phyloP scores from a whole-genome alignment of 2,329 filamentous ascomycete species.

The Exophiala spinifera region DNA sequence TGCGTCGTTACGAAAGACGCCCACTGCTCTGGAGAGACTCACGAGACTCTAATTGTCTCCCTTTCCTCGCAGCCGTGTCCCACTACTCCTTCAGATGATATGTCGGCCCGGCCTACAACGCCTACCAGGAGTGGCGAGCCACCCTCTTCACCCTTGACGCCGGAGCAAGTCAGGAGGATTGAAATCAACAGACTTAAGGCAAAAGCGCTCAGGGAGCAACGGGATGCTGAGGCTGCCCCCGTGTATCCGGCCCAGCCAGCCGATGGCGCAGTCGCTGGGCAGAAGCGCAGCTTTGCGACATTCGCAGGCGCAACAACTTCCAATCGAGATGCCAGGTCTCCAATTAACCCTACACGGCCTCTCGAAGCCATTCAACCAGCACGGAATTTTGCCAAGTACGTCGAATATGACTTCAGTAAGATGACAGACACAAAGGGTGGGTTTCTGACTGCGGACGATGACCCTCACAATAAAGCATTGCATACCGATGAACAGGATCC shows the following conservation, averaged over 20 bases:
- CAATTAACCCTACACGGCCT: constrained; percentile 35
- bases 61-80: background rate
- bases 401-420: constrained; percentile 96
- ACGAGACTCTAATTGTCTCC: too few species aligned
- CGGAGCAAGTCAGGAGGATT: constrained; percentile 62
- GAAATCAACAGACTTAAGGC: constrained; percentile 85
- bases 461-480: constrained; percentile 80
- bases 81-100: background rate
- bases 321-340: constrained; percentile 64
- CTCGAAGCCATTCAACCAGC: constrained; percentile 65
- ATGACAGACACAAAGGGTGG: constrained; percentile 98
- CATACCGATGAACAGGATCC: constrained; percentile 57
- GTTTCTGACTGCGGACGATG: constrained; percentile 85
- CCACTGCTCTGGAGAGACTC: too few species aligned
- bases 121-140: constrained; percentile 40
- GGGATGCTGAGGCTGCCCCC: constrained; percentile 57
- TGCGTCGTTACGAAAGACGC: too few species aligned
- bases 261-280: constrained; percentile 55
- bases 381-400: constrained; percentile 86
- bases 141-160: constrained; percentile 51
- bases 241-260: constrained; percentile 36
- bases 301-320: constrained; percentile 60
- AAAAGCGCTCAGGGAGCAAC: constrained; percentile 76
- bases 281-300: constrained; percentile 68
- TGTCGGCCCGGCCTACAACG: constrained; percentile 44